Conservation (phyloP, 352 stramenopile genomes). For the Phytophthora crassamura region DNA sequence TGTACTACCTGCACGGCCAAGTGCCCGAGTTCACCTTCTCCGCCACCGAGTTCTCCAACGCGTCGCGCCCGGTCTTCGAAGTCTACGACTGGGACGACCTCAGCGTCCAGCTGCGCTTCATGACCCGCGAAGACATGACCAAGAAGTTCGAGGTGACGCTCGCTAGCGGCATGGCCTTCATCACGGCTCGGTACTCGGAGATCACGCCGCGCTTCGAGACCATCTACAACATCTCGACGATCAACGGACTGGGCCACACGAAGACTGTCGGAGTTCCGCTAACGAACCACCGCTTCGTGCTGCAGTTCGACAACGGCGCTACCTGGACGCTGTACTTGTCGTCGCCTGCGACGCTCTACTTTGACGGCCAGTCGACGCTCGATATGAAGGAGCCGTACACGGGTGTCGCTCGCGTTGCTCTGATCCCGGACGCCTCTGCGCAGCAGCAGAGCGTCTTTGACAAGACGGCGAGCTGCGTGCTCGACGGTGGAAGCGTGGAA, state of each 20-base stretch:
- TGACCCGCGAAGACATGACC: constrained; percentile 23
- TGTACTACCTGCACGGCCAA: constrained; percentile 60
- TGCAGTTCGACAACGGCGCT: constrained; percentile 57
- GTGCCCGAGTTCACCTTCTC: constrained; percentile 61
- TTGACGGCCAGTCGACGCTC: constrained; percentile 46
- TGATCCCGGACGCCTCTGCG: constrained; percentile 45
- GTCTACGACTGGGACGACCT: constrained; percentile 63
- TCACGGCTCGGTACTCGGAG: constrained; percentile 54
- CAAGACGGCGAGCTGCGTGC: constrained; percentile 43
- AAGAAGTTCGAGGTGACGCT: constrained; percentile 58
- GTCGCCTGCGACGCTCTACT: constrained; percentile 37
- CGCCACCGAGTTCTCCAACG: constrained; percentile 54
- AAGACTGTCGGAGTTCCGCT: constrained; percentile 39
- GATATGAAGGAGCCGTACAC: constrained; percentile 40
- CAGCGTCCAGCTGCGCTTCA: constrained; percentile 58
- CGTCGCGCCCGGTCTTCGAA: constrained; percentile 36
- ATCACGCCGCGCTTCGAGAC: constrained; percentile 56
- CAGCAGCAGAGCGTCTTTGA: constrained; percentile 50
- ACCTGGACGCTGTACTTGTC: constrained; percentile 70
- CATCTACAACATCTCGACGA: constrained; percentile 48
- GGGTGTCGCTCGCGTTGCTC: constrained; percentile 39
- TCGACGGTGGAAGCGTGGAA: constrained; percentile 55
- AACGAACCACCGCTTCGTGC: constrained; percentile 52
- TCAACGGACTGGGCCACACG: constrained; percentile 51
- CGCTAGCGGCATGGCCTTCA: constrained; percentile 71